phyloP scores from a whole-genome alignment of 2,329 filamentous ascomycete species.

The Pseudocercospora pini-densiflorae region DNA sequence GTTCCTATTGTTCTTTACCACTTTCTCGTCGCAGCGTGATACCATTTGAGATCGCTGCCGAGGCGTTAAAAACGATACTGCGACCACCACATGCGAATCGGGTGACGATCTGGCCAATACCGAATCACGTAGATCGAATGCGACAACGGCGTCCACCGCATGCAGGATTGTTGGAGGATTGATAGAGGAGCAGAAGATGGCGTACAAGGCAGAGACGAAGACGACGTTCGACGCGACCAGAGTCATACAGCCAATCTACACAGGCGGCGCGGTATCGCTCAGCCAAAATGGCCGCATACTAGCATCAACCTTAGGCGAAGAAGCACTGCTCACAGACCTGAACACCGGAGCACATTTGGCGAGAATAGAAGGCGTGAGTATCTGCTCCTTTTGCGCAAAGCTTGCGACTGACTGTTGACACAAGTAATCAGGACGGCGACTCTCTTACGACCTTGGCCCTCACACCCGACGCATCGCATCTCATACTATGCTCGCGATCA shows the following conservation, averaged over 20 bases:
- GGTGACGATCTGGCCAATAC: background rate
- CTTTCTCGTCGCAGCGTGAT: no score
- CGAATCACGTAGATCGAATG: background rate
- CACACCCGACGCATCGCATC: slow-evolving; percentile 83
- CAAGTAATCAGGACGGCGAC: slow-evolving; percentile 60
- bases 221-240: slow-evolving; percentile 87
- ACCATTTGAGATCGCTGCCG: no score
- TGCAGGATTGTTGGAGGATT: background rate
- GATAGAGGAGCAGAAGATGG: slow-evolving; percentile 43
- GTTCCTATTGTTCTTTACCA: background rate
- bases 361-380: slow-evolving; percentile 80
- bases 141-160: background rate
- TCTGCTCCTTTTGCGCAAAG: slow-evolving; percentile 15
- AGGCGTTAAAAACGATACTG: no score
- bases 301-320: slow-evolving; percentile 88
- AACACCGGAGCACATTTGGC: slow-evolving; percentile 81
- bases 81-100: no score
- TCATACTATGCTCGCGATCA: slow-evolving; percentile 92
- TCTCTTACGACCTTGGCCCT: slow-evolving; percentile 78
- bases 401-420: slow-evolving; percentile 46
- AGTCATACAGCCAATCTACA: slow-evolving; percentile 91
- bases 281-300: slow-evolving; percentile 81
- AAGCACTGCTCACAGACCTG: slow-evolving; percentile 85
- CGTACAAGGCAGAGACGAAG: slow-evolving; percentile 65
- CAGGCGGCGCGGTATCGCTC: slow-evolving; percentile 83